phyloP scores from a whole-genome alignment of 306 rosid species.

The Inga leiocalycina region DNA sequence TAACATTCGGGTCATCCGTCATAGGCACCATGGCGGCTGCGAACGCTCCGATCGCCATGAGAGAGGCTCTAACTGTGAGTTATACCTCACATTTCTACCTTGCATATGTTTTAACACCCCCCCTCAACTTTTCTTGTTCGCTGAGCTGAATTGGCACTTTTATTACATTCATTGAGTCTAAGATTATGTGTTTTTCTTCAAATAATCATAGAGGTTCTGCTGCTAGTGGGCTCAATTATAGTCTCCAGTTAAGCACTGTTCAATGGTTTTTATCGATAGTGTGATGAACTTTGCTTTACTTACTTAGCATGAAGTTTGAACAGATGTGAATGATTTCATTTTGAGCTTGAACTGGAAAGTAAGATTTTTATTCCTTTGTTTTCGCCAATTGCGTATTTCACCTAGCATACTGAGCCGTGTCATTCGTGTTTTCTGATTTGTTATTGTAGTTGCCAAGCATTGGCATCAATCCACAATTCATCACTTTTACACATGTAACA shows the following conservation, averaged over 20 bases:
- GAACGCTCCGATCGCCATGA: constrained; percentile 97
- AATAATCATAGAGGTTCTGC: not conserved
- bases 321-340: constrained; percentile 52
- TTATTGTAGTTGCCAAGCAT: constrained; percentile 84
- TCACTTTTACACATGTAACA: constrained; percentile 93
- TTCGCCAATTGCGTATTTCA: constrained; percentile 20
- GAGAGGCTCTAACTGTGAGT: constrained; percentile 86
- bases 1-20: constrained; percentile 37
- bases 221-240: constrained; percentile 31
- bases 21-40: constrained; percentile 88
- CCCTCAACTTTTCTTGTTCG: not conserved
- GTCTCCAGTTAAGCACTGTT: constrained; percentile 15
- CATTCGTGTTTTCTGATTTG: constrained; percentile 46
- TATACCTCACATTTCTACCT: constrained; percentile 14
- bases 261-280: constrained; percentile 18
- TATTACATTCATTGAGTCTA: not conserved
- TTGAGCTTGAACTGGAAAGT: constrained; percentile 43
- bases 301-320: constrained; percentile 15
- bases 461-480: constrained; percentile 89
- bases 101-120: constrained; percentile 2
- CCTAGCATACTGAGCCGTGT: constrained; percentile 26
- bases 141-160: constrained; percentile 39
- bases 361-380: not conserved
- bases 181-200: constrained; percentile 11
- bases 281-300: constrained; percentile 29